Evolutionary conservation across 805 yeast species (phyloP).

Genomic region (Teunomyces aglyptinius): DNA sequence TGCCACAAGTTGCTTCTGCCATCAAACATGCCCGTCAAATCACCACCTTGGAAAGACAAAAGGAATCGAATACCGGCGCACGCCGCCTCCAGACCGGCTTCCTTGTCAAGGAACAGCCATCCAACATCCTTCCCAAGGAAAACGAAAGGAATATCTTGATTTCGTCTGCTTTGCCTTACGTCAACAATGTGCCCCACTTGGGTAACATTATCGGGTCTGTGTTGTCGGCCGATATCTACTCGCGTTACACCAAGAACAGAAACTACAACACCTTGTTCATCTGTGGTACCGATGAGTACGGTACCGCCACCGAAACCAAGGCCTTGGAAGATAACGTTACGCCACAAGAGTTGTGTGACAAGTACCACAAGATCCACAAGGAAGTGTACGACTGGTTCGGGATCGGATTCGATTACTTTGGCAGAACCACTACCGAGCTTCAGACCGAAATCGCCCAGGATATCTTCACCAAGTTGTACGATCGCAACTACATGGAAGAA

Average conservation of each 20-base stretch:
- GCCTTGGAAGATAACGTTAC: slow-evolving; percentile 91
- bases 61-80: slow-evolving; percentile 41
- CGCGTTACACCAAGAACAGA: slow-evolving; percentile 87
- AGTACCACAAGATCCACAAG: slow-evolving; percentile 81
- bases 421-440: slow-evolving; percentile 88
- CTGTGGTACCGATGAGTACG: slow-evolving; percentile 99
- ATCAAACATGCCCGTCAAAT: slow-evolving; percentile 45
- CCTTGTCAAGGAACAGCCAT: slow-evolving; percentile 28
- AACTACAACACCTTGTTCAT: slow-evolving; percentile 81
- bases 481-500: slow-evolving; percentile 83
- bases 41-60: slow-evolving; percentile 42
- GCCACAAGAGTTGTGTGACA: slow-evolving; percentile 87
- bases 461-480: slow-evolving; percentile 70
- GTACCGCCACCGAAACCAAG: slow-evolving; percentile 98
- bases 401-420: slow-evolving; percentile 90
- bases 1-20: slow-evolving; percentile 44
- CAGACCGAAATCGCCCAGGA: slow-evolving; percentile 97
- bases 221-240: slow-evolving; percentile 87
- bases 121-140: slow-evolving; percentile 54
- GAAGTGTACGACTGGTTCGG: slow-evolving; percentile 97
- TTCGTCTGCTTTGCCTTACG: slow-evolving; percentile 97
- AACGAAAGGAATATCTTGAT: slow-evolving; percentile 79
- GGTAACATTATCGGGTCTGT: slow-evolving; percentile 97
- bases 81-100: slow-evolving; percentile 31
- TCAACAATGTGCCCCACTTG: slow-evolving; percentile 96